These are phyloP conservation scores for Agrocybe praecox DNA, from an alignment of 768 basidiomycete species.

Conservation along the genomic window DNA sequence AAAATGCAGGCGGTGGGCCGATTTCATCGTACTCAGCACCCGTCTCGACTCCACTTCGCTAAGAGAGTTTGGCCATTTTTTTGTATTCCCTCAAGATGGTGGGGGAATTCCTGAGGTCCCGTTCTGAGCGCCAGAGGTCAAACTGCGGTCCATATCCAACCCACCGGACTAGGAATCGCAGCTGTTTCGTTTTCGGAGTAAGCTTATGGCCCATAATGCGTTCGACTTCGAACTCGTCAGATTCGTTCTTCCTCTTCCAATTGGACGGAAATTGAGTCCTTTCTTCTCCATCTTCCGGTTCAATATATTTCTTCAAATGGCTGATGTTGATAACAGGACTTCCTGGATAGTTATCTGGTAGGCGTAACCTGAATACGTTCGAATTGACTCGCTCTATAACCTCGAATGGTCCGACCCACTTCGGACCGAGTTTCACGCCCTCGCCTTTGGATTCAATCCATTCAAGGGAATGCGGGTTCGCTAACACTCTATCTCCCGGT, in stretches of 20 bases:
- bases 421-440: not conserved
- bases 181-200: not conserved
- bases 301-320: slow-evolving; percentile 2
- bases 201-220: not conserved
- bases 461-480: not conserved
- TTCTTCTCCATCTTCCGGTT: not conserved
- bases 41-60: too few relatives aligned
- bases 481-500: not conserved
- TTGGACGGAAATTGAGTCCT: not conserved
- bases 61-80: too few relatives aligned
- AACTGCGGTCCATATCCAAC: not conserved
- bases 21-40: too few relatives aligned
- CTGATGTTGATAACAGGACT: slow-evolving; percentile 1
- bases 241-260: not conserved
- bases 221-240: not conserved
- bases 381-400: not conserved
- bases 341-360: not conserved
- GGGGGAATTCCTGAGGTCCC: not conserved
- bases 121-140: not conserved
- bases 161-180: not conserved
- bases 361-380: not conserved
- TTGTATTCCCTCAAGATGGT: too few relatives aligned
- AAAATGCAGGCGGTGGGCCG: too few relatives aligned
- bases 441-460: not conserved
- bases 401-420: slow-evolving; percentile 4